Percentiles rank a stretch among this genome's conserved stretches.
phyloP scores from a whole-genome alignment of 306 rosid species.

The Acacia crassicarpa region DNA sequence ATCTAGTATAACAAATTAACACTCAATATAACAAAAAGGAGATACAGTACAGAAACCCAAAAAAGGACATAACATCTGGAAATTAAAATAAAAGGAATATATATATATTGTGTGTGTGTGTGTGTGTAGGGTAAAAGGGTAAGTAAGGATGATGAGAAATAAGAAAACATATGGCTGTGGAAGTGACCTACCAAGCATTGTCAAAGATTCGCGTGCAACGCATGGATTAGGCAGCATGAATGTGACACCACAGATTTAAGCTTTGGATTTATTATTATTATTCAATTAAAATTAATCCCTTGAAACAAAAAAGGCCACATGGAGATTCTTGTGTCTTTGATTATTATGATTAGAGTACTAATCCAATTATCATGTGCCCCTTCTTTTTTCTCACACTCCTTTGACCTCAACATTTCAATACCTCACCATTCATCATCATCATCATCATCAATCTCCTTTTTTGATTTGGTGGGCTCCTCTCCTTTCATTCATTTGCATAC shows the following conservation, averaged over 20 bases:
- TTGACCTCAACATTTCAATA: conserved; percentile 13
- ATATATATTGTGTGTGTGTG: neutral
- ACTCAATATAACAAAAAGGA: neutral
- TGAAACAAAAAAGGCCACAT: neutral
- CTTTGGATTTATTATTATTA: conserved; percentile 26
- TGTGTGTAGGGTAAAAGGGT: neutral
- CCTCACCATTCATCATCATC: conserved; percentile 17
- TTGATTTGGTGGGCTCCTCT: neutral
- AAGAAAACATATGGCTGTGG: conserved; percentile 21
- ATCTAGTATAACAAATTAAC: neutral
- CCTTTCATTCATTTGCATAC: neutral
- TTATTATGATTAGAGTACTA: conserved; percentile 32
- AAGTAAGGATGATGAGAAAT: conserved; percentile 31
- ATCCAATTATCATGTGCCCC: conserved; percentile 40
- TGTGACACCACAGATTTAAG: conserved; percentile 37
- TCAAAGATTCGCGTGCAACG: conserved; percentile 52
- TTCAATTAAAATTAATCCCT: conserved; percentile 17
- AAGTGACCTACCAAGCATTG: conserved; percentile 35
- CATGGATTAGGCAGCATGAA: conserved; percentile 41
- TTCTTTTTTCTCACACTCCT: neutral
- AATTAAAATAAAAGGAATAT: neutral
- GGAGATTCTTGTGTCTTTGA: conserved; percentile 17
- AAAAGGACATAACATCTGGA: neutral
- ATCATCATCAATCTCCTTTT: neutral
- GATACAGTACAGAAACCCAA: no score